Evolutionary conservation across 1,284 basidiomycete genomes (phyloP), one percentile per base, ranked within the genome.

Genomic region (Ganoderma resinaceum): DNA sequence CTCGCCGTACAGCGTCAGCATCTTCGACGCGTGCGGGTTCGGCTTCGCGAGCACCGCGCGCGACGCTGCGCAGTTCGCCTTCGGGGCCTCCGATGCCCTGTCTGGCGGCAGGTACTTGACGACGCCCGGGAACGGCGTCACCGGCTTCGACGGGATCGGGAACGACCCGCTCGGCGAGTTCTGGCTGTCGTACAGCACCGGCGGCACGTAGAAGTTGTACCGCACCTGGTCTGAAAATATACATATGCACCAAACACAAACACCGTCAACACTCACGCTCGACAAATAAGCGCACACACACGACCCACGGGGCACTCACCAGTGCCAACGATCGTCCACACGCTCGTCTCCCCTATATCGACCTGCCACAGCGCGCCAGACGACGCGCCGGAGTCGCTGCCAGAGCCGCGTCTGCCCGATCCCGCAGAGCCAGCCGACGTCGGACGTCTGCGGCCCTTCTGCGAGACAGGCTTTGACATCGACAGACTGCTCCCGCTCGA

Each of bases 191-290:
- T 91, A 94, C 62, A 93, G 83, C 49, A 91, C 87, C 0, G 93
- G 93, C n/a, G 95, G 95, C 7, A 96, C 91, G 78, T 95, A 96
- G 82, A 97, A 97, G 77, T 96, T 96, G 83, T 96, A 96, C 69
- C 91, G 87, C 68, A 95, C 87, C 86, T 95, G 93, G 78, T 95
- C 92, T 90, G 77, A 71, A 55, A 61, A 33, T 37, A 62, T 62
- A 49, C 9, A 38, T 38, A 62, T 64, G 12, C 46, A 26, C 46
- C 3, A 26, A 49, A 23, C 46, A 20, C 63, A 67, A 66, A 58
- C 31, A 52, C 35, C 20, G 37, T 63, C 40, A 65, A 62, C 67
- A n/a, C 31, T 46, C 46, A n/a, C 66, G n/a, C 58, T 12, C 5
- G 58, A 62, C 46, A 37, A 55, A 43, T 61, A 38, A 40, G 59